Evolutionary conservation across 1,284 basidiomycete species (phyloP), one percentile per base, ranked within the genome.

Genomic region (Trametes polyzona): DNA sequence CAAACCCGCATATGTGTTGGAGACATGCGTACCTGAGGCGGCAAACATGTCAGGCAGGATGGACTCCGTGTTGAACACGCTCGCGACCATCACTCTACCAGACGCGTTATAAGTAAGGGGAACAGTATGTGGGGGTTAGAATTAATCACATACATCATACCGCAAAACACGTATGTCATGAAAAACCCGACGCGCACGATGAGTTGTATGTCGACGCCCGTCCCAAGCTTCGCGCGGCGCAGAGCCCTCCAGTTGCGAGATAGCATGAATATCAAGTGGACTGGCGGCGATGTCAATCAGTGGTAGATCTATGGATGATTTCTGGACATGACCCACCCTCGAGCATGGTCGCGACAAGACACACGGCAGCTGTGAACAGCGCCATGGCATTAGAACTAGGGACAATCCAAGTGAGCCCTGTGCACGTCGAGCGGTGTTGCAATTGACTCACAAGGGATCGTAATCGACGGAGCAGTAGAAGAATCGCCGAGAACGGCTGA

Each of bases 401-500:
- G 11, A 2, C 32, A 32, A 4, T 27, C 9, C 24, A 12, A 10
- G 35, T 24, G 14, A 17, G 26, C 14, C 17, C 19, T 39, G 4
- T 46, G 29, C 9, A 14, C 19, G 21, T 21, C 26, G 4, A 27
- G 5, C 10, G 3, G 29, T 29, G 14, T 10, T 39, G 12, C n/a
- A 16, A 17, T 4, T 17, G 14, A 57, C 67, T 56, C 44, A 70
- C 70, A 65, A 64, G 3, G 57, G 30, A 16, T 47, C 33, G 42
- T 55, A 64, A 26, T 68, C 47, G 5, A 71, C 47, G 10, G 69
- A 67, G 43, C 70, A 71, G 53, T 69, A 70, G 50, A 71, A 70
- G 46, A 57, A 67, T 10, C 58, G 46, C 19, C 58, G 60, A 16
- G 47, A 43, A 9, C 68, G 63, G 35, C 49, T 65, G 9, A 70